These are phyloP conservation scores for Hemisphaericaspora xylofermentans DNA, from an alignment of 1,139 yeast genomes.

Conservation along the genomic window DNA sequence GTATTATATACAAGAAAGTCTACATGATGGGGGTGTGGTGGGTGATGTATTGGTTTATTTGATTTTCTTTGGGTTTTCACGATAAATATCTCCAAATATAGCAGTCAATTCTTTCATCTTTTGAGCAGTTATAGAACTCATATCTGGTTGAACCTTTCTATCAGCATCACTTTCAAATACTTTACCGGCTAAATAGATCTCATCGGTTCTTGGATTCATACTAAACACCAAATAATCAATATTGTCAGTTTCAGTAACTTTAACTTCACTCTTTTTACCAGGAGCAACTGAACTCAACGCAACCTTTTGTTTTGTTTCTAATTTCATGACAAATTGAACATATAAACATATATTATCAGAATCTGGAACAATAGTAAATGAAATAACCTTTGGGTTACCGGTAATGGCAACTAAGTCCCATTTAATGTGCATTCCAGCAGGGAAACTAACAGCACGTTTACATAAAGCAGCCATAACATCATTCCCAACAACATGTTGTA, in stretches of 20 bases:
- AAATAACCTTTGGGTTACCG: constrained; percentile 67
- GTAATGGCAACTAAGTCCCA: constrained; percentile 80
- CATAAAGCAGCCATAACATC: constrained; percentile 33
- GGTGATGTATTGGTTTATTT: neutral
- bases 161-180: constrained; percentile 65
- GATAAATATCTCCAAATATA: constrained; percentile 31
- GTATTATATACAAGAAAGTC: neutral
- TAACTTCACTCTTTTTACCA: constrained; percentile 32
- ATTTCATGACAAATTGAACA: constrained; percentile 75
- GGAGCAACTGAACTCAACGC: constrained; percentile 33
- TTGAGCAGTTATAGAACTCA: constrained; percentile 23
- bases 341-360: constrained; percentile 63
- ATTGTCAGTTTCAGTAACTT: constrained; percentile 53
- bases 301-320: constrained; percentile 71
- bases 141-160: constrained; percentile 36
- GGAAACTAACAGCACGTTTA: constrained; percentile 43
- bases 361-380: constrained; percentile 64
- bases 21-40: neutral
- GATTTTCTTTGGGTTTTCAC: constrained; percentile 22
- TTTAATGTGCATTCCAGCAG: constrained; percentile 55
- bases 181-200: constrained; percentile 72
- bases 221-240: constrained; percentile 76
- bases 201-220: constrained; percentile 68
- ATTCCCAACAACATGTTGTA: constrained; percentile 34
- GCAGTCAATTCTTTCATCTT: constrained; percentile 27